Evolutionary conservation across 805 yeast species (phyloP).

Genomic region (Saccharomyces paradoxus): DNA sequence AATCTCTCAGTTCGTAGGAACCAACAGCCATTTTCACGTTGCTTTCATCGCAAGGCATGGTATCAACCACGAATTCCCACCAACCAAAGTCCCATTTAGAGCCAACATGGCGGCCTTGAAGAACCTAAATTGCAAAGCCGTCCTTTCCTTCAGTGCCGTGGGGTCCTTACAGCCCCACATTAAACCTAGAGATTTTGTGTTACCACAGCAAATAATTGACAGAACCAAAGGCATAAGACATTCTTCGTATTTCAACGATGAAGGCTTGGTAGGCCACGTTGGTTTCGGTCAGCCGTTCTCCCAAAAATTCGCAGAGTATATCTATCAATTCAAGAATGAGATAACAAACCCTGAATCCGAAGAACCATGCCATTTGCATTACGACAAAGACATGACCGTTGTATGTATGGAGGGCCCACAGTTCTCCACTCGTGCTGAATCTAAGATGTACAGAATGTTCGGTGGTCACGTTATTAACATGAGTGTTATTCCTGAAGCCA

Average conservation of each 20-base stretch:
- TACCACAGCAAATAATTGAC: conserved; percentile 93
- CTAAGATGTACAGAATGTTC: conserved; percentile 73
- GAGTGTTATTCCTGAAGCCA: conserved; percentile 96
- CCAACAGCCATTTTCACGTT: conserved; percentile 46
- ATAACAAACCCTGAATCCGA: conserved; percentile 45
- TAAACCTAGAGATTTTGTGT: conserved; percentile 90
- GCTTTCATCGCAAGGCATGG: conserved; percentile 97
- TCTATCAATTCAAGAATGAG: conserved; percentile 50
- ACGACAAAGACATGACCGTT: conserved; percentile 66
- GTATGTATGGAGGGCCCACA: conserved; percentile 99
- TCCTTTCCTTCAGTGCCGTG: conserved; percentile 90
- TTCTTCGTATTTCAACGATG: conserved; percentile 74
- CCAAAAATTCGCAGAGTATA: conserved; percentile 53
- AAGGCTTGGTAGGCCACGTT: conserved; percentile 94
- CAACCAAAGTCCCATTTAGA: conserved; percentile 83
- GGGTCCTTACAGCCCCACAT: conserved; percentile 88
- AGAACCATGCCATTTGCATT: conserved; percentile 61
- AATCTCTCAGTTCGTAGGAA: conserved; percentile 57
- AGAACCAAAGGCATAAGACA: conserved; percentile 93
- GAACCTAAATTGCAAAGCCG: conserved; percentile 74
- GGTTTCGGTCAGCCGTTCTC: conserved; percentile 97
- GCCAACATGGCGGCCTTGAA: conserved; percentile 97
- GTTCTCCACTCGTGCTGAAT: conserved; percentile 94
- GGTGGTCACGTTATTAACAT: conserved; percentile 95
- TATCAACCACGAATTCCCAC: conserved; percentile 75